Evolutionary conservation across 371 early-diverging fungal genomes (phyloP).

Genomic region (Batkoa obscura): DNA sequence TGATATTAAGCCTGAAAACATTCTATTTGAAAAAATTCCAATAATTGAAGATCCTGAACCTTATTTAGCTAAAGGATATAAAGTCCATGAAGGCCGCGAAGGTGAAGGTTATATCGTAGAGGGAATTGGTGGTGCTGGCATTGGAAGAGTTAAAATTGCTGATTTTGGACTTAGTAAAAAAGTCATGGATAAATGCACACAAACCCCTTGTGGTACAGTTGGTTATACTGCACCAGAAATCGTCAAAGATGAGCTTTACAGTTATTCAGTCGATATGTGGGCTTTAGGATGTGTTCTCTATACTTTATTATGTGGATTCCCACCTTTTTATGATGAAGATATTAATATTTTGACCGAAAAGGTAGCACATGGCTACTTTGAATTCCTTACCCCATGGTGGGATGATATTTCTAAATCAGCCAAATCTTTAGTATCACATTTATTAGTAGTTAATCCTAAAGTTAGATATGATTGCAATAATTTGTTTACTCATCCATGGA

Average conservation of each 20-base stretch:
- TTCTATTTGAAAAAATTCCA: conserved; percentile 57
- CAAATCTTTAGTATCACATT: conserved; percentile 59
- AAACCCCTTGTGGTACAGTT: conserved; percentile 80
- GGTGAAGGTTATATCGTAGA: conserved; percentile 52
- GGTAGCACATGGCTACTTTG: conserved; percentile 52
- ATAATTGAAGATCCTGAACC: conserved; percentile 24
- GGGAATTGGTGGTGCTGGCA: conserved; percentile 57
- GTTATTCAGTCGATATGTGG: conserved; percentile 84
- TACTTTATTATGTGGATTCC: conserved; percentile 72
- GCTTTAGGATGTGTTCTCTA: conserved; percentile 84
- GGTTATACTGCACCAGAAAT: conserved; percentile 88
- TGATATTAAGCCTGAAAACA: conserved; percentile 95
- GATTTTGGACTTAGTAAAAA: conserved; percentile 76
- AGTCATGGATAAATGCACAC: conserved; percentile 58
- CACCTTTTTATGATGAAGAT: conserved; percentile 76
- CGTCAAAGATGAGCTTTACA: conserved; percentile 57
- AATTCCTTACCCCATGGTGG: conserved; percentile 76
- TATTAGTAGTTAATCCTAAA: conserved; percentile 65
- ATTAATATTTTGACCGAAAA: conserved; percentile 50
- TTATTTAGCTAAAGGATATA: conserved; percentile 6
- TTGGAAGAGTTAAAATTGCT: conserved; percentile 63
- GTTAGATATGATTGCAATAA: conserved; percentile 65
- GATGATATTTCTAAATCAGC: conserved; percentile 51
- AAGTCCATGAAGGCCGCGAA: conserved; percentile 30
- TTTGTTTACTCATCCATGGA: conserved; percentile 75